A percentile compares a stretch with the other conserved stretches of the same genome.
These are phyloP conservation scores for Paramecium octaurelia DNA, from an alignment of 73 alveolate genomes.

Conservation along the genomic window DNA sequence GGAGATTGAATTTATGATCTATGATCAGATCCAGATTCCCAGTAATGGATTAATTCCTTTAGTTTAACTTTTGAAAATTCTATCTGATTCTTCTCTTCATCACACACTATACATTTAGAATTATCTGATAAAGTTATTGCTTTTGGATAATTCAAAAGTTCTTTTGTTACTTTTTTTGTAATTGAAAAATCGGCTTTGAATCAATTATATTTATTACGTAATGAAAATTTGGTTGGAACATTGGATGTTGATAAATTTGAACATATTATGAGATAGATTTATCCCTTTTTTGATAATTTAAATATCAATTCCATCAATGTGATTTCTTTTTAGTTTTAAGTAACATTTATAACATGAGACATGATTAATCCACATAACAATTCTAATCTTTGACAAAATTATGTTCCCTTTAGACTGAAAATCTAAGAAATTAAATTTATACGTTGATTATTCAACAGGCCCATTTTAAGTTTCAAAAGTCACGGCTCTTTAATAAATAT, in stretches of 20 bases:
- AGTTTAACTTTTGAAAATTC: not conserved
- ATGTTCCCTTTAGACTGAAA: not conserved
- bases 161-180: not conserved
- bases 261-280: not conserved
- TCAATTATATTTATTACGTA: not conserved
- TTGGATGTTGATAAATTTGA: not conserved
- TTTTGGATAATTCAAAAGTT: not conserved
- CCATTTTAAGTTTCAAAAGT: constrained; percentile 17
- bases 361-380: constrained; percentile 10
- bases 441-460: not conserved
- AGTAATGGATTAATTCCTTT: not conserved
- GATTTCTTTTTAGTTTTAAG: not conserved
- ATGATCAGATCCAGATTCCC: not conserved
- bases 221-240: not conserved
- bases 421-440: not conserved
- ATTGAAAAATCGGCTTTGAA: not conserved
- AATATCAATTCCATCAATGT: not conserved
- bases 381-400: constrained; percentile 1
- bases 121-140: not conserved
- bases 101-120: constrained; percentile 2
- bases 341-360: not conserved
- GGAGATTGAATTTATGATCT: not conserved
- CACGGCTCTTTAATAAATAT: constrained; percentile 27
- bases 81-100: not conserved
- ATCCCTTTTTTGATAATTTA: not conserved